Evolutionary conservation across 2,329 filamentous ascomycete species (phyloP), one percentile per base, ranked within the genome.

Genomic region (Fusarium globosum): DNA sequence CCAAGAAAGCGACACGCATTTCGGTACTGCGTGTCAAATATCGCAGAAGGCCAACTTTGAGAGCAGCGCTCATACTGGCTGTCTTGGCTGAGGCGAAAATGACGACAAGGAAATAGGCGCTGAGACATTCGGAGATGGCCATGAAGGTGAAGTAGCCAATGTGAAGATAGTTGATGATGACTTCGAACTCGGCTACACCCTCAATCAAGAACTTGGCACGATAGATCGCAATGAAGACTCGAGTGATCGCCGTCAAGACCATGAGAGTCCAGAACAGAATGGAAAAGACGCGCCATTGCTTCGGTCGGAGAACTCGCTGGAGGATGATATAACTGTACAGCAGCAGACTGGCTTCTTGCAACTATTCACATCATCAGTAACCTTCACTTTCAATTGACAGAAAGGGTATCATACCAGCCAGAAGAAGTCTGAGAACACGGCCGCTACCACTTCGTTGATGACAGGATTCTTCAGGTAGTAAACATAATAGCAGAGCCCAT

Each of bases 251-350:
- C 35, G 90, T 87, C 23, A 88, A 81, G 4, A 85, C 80, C 49
- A 91, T 80, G 49, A 91, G 87, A 1, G 85, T 86, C 69, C 89
- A 91, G 70, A 91, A 88, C 6, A 91, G 83, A 6, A 77, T 77
- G 48, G 85, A 82, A 67, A 89, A 89, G 16, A 87, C 78, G 7
- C 82, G 80, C 61, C 80, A 78, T 26, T 77, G 74, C 21, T 67
- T 72, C 57, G 84, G 84, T 60, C 83, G 84, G 3, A 89, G 81
- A n/a, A 88, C 83, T 35, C 86, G 83, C 21, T 83, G 82, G 1
- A 89, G 81, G 60, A 88, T 87, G 33, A 87, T 82, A 73, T 87
- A 89, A 66, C 87, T 88, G 53, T 85, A 85, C 56, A 85, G 81
- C 1, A 83, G 82, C 20, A 85, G 60, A 6, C 83, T 82, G 0